A percentile compares a stretch with the other conserved stretches of the same genome.
Evolutionary conservation across 108 stramenopile species (phyloP).

Genomic region (Nitzschia sp.): DNA sequence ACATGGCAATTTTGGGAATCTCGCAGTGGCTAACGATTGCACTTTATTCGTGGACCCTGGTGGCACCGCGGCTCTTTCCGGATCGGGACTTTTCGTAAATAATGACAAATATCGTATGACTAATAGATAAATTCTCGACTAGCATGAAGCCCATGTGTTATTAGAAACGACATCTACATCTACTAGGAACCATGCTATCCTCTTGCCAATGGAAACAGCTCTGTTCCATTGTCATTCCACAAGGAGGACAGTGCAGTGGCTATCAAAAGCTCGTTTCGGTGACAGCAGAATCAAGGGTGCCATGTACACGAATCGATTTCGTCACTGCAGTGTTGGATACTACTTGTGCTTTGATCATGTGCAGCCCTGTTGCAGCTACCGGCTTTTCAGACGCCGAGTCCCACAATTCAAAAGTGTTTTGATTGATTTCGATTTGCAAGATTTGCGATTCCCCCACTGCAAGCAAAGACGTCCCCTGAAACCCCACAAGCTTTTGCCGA

Average conservation of each 20-base stretch:
- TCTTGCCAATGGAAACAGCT: no score
- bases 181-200: neutral
- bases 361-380: constrained; percentile 2
- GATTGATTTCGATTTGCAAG: constrained; percentile 12
- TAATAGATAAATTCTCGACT: no score
- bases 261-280: no score
- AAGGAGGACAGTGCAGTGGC: no score
- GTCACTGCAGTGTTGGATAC: no score
- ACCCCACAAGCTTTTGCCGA: constrained; percentile 28
- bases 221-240: no score
- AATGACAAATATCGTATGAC: no score
- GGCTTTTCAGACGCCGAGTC: neutral
- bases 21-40: constrained; percentile 87
- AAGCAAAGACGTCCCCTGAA: constrained; percentile 21
- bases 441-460: constrained; percentile 14
- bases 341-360: no score
- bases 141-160: neutral
- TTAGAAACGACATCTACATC: neutral
- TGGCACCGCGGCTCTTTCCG: constrained; percentile 87
- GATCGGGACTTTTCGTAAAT: constrained; percentile 91
- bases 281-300: no score
- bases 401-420: constrained; percentile 26
- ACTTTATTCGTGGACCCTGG: constrained; percentile 89
- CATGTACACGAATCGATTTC: no score
- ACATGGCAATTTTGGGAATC: constrained; percentile 90